Evolutionary conservation across 306 rosid genomes (phyloP).

Genomic region (Abrus pulchellus): DNA sequence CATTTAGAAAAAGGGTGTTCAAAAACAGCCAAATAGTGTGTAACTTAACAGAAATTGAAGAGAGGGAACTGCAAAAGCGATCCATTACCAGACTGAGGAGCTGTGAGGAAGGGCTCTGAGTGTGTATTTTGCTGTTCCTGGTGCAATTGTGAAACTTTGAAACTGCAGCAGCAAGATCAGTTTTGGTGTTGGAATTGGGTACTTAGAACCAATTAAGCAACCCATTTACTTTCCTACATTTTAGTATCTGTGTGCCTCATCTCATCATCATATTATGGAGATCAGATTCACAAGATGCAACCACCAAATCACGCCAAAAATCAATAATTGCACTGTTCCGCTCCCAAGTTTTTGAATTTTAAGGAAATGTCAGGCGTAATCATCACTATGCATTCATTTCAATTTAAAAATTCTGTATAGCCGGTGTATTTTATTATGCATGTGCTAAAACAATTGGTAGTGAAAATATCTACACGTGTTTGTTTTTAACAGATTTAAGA

Average conservation of each 20-base stretch:
- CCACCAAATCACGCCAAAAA: constrained; percentile 35
- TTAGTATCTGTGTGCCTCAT: constrained; percentile 17
- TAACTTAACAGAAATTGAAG: not conserved
- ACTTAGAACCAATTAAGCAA: not conserved
- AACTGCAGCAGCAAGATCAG: constrained; percentile 4
- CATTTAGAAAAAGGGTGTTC: not conserved
- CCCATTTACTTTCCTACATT: constrained; percentile 12
- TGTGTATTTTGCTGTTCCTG: not conserved
- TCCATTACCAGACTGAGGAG: constrained; percentile 37
- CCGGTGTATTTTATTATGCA: not conserved
- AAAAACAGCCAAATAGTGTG: constrained; percentile 5
- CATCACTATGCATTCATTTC: constrained; percentile 19
- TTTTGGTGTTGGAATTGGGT: not conserved
- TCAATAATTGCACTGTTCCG: constrained; percentile 19
- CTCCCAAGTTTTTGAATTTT: not conserved
- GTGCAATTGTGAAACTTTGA: not conserved
- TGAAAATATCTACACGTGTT: not conserved
- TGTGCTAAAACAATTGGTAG: not conserved
- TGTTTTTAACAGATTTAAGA: no score
- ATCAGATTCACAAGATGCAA: constrained; percentile 38
- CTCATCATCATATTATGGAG: not conserved
- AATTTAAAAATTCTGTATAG: not conserved
- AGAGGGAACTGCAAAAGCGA: not conserved
- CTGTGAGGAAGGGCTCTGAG: not conserved
- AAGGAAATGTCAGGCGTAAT: constrained; percentile 15